A percentile compares a stretch with the other conserved stretches of the same genome.
phyloP scores from a whole-genome alignment of 306 rosid genomes.

The Fagus sylvatica region DNA sequence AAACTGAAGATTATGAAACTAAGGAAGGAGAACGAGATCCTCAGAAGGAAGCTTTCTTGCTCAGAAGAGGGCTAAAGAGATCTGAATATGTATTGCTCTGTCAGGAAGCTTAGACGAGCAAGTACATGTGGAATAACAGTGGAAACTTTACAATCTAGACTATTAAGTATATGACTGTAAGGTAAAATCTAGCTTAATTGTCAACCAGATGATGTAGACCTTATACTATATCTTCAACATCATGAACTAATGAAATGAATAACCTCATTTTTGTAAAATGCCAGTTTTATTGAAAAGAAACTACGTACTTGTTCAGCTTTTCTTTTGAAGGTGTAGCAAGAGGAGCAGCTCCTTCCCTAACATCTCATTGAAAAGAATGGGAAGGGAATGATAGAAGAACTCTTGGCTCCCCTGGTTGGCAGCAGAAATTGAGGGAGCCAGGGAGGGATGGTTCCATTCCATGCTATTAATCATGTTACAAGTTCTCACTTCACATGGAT shows the following conservation, averaged over 20 bases:
- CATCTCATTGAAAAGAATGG: too few relatives aligned
- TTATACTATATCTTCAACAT: not conserved
- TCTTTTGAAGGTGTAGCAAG: too few relatives aligned
- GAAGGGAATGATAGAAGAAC: too few relatives aligned
- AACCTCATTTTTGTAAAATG: not conserved
- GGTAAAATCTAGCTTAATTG: not conserved
- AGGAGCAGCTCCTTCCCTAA: too few relatives aligned
- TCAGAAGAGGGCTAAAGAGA: conserved; percentile 26
- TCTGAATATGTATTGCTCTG: not conserved
- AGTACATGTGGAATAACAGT: too few relatives aligned
- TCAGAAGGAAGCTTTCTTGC: conserved; percentile 52
- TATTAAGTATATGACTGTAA: not conserved
- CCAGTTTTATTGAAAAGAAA: not conserved
- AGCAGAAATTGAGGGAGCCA: too few relatives aligned
- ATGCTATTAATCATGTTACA: too few relatives aligned
- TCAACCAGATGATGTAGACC: not conserved
- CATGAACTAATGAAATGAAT: not conserved
- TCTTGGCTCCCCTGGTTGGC: too few relatives aligned
- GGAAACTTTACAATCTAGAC: not conserved
- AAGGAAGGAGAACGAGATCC: conserved; percentile 68
- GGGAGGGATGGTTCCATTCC: too few relatives aligned
- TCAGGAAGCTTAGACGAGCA: not conserved
- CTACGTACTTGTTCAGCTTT: too few relatives aligned
- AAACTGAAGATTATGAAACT: conserved; percentile 63
- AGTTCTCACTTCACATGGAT: too few relatives aligned